Evolutionary conservation across 2,329 filamentous ascomycete genomes (phyloP), one percentile per base, ranked within the genome.

Genomic region (Pseudocercospora fuligena): DNA sequence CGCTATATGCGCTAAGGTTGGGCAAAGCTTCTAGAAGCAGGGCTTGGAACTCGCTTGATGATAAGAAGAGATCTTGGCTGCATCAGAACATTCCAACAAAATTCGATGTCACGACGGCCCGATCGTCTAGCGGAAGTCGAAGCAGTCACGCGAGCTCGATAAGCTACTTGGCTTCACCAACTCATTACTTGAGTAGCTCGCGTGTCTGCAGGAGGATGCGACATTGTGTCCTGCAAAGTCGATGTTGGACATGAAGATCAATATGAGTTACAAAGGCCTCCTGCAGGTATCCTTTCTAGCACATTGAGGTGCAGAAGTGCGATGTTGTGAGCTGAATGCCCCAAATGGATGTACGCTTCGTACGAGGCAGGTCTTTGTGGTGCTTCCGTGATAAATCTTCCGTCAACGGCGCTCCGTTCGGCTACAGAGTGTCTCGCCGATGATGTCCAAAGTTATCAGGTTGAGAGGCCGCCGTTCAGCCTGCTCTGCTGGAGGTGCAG

Each of bases 1-100:
- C 51, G 51, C 51, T 29, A 29, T 19, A 1, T 14, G 51, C 51
- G 7, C 21, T 25, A 21, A 21, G 47, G 6, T 21, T 25, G 47
- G 47, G 23, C 11, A 46, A 60, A 60, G 57, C 57, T 60, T 60
- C 57, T 60, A 46, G 57, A 60, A 60, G 40, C 57, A 40, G 54
- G 54, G 54, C 54, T 58, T 58, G 54, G 54, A 21, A 49, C 54
- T 58, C 27, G 57, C 57, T 60, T 60, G 57, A 46, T 60, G 57
- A 60, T 60, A 60, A 60, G 33, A 36, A 36, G 23, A 51, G 19
- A 51, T 23, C 47, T 21, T 51, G 23, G 31, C 31, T 33, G 31
- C 31, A 33, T 33, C 31, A 12, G 31, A 33, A 33, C 31, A 33
- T 33, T 33, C 31, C 31, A 33, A 36, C 11, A 16, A 14, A 36